These are phyloP conservation scores for Termitomyces sp. DNA, from an alignment of 768 basidiomycete species.

Conservation along the genomic window DNA sequence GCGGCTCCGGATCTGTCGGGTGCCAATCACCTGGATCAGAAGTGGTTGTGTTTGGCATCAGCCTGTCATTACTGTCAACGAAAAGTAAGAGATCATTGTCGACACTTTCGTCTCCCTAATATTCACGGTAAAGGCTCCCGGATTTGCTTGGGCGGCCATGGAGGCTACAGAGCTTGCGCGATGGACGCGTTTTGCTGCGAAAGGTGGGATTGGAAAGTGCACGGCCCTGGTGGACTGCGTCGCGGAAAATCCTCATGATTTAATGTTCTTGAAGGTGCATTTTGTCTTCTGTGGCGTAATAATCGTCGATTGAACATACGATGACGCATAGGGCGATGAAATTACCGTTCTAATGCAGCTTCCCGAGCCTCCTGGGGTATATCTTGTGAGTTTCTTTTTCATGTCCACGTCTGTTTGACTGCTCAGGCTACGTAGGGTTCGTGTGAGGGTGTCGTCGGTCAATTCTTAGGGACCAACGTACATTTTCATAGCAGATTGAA, in stretches of 20 bases:
- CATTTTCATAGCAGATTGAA: conserved; percentile 72
- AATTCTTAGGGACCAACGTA: conserved; percentile 59
- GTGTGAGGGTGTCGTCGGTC: conserved; percentile 84
- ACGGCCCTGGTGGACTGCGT: conserved; percentile 70
- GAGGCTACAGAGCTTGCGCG: conserved; percentile 67
- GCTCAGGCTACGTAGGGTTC: conserved; percentile 49
- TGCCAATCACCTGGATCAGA: neutral
- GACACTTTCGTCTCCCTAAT: neutral
- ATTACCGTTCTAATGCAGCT: conserved; percentile 75
- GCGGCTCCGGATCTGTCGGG: neutral
- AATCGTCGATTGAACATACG: neutral
- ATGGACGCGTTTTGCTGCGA: conserved; percentile 82
- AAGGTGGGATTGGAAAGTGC: conserved; percentile 82
- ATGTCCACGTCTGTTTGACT: neutral
- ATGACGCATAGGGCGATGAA: conserved; percentile 57
- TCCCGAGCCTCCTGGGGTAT: conserved; percentile 43
- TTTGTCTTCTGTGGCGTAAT: neutral
- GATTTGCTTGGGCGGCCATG: conserved; percentile 28
- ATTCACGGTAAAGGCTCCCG: neutral
- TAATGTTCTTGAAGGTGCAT: conserved; percentile 82
- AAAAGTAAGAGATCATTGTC: neutral
- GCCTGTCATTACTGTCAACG: neutral
- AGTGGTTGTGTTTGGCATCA: neutral
- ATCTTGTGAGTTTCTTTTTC: conserved; percentile 44
- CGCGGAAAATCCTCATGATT: conserved; percentile 65